phyloP scores from a whole-genome alignment of 2,329 filamentous ascomycete genomes.

The Botrytis elliptica region DNA sequence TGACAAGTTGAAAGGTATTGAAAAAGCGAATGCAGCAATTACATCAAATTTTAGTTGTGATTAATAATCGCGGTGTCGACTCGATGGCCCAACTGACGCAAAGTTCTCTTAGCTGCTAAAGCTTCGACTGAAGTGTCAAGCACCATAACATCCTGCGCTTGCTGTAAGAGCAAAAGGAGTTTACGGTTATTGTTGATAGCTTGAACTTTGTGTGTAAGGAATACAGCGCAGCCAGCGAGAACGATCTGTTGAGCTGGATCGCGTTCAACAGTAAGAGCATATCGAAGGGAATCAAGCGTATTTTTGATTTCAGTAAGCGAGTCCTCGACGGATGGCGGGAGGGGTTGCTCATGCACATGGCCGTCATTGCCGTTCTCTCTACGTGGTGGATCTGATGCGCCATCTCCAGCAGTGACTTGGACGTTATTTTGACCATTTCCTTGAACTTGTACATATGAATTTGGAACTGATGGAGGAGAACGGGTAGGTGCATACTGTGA shows the following conservation, averaged over 20 bases:
- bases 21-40: no score
- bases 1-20: not conserved
- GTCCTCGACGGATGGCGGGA: not conserved
- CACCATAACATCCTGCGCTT: not conserved
- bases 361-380: not conserved
- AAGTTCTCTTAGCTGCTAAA: not conserved
- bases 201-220: not conserved
- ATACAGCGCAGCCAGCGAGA: not conserved
- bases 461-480: not conserved
- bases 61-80: not conserved
- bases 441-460: not conserved
- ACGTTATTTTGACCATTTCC: not conserved
- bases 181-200: not conserved
- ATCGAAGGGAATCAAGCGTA: not conserved
- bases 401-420: not conserved
- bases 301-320: not conserved
- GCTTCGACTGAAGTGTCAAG: not conserved
- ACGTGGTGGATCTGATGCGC: not conserved
- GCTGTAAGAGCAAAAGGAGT: not conserved
- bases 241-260: not conserved
- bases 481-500: not conserved
- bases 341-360: not conserved
- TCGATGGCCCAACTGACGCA: not conserved
- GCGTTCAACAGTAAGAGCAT: not conserved
- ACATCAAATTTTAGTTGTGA: not conserved